Evolutionary conservation across 768 basidiomycete species (phyloP).

Genomic region (Phaeolepiota aurea): DNA sequence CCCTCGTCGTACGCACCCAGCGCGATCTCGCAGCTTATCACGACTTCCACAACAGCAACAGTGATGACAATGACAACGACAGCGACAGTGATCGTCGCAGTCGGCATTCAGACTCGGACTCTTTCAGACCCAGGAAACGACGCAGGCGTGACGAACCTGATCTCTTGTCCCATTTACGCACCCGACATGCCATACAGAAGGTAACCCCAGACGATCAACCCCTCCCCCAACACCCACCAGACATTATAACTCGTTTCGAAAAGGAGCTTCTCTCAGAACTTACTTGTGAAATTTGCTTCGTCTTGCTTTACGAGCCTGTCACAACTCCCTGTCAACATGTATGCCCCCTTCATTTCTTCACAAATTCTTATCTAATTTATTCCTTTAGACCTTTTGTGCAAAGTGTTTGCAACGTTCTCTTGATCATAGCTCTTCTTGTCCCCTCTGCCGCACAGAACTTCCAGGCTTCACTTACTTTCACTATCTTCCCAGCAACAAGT

Average conservation of each 20-base stretch:
- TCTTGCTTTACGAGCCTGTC: conserved; percentile 74
- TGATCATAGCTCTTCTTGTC: conserved; percentile 79
- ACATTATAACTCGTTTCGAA: conserved; percentile 33
- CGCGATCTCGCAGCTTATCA: conserved; percentile 6
- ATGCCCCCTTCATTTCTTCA: conserved; percentile 18
- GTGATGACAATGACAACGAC: conserved; percentile 16
- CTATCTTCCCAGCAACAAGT: conserved; percentile 69
- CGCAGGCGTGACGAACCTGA: conserved; percentile 18
- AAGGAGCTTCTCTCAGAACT: conserved; percentile 64
- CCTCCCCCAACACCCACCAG: conserved; percentile 13
- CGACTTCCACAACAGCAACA: conserved; percentile 19
- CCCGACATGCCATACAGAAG: conserved; percentile 18
- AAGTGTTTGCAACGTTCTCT: conserved; percentile 85
- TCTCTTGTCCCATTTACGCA: conserved; percentile 29
- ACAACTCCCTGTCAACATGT: conserved; percentile 96
- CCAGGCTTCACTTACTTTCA: conserved; percentile 75
- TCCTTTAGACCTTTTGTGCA: conserved; percentile 75
- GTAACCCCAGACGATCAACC: conserved; percentile 21
- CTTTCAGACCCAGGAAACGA: conserved; percentile 19
- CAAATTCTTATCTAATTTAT: conserved; percentile 7
- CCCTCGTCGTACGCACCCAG: conserved; percentile 31
- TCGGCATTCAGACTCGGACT: not conserved
- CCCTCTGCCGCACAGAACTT: conserved; percentile 75
- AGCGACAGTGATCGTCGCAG: conserved; percentile 8
- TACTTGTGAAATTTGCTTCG: conserved; percentile 88